Conservation (phyloP, 139 green algal species). For the Coelastrella sp. region DNA sequence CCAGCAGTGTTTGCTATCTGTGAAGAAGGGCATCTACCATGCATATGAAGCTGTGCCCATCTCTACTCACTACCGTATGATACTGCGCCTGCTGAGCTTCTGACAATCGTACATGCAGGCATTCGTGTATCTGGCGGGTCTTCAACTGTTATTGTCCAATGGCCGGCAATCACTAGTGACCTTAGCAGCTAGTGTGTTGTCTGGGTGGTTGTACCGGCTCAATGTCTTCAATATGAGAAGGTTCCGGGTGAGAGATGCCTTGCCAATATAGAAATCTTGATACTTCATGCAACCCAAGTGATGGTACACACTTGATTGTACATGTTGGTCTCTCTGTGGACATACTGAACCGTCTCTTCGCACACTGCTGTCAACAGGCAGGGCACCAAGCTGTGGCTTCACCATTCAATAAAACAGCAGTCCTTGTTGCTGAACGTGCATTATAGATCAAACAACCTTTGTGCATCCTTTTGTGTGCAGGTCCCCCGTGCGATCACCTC, state of each 20-base stretch:
- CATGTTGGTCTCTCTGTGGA: too few species aligned
- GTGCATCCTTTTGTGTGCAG: neutral
- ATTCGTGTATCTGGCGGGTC: slow-evolving; percentile 73
- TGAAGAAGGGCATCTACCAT: too few species aligned
- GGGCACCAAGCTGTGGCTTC: too few species aligned
- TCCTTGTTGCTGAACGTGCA: neutral
- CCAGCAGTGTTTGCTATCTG: too few species aligned
- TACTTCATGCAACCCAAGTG: neutral
- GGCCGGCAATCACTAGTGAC: slow-evolving; percentile 47
- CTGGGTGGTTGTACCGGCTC: slow-evolving; percentile 68
- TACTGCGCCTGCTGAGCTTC: neutral
- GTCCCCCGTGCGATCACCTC: neutral
- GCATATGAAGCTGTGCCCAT: neutral
- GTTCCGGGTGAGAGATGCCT: slow-evolving; percentile 56
- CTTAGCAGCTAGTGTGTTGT: slow-evolving; percentile 49
- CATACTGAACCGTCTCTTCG: too few species aligned
- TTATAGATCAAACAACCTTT: neutral
- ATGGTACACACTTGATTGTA: too few species aligned
- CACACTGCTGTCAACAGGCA: too few species aligned
- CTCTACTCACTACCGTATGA: neutral
- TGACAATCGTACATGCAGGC: slow-evolving; percentile 44
- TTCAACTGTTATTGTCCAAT: slow-evolving; percentile 72
- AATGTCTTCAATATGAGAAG: slow-evolving; percentile 65
- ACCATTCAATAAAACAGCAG: neutral
- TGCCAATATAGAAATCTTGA: neutral